Conservation (phyloP, 1,284 basidiomycete genomes). For the Melampsora larici-populina region DNA sequence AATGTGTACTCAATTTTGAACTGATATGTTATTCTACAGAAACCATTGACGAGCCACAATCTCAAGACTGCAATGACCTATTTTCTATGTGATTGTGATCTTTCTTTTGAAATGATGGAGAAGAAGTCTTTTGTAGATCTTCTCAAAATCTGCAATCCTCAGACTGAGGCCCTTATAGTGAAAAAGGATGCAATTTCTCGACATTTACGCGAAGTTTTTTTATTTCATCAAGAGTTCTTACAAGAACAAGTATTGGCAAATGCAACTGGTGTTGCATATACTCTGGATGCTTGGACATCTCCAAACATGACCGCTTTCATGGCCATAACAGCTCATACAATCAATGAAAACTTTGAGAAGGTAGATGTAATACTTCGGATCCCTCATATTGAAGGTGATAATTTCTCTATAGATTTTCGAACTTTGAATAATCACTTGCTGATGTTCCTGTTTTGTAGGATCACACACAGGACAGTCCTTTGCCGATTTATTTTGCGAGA, state of each 20-base stretch:
- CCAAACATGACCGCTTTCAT: constrained; percentile 12
- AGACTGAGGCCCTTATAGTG: too few species aligned
- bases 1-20: too few species aligned
- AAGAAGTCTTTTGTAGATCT: neutral
- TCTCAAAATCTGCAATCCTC: neutral
- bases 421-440: neutral
- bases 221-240: neutral
- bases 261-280: neutral
- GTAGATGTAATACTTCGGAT: neutral
- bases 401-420: neutral
- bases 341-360: constrained; percentile 18
- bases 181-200: neutral
- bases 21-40: too few species aligned
- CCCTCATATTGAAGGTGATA: constrained; percentile 1
- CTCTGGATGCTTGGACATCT: constrained; percentile 10
- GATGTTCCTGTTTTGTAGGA: neutral
- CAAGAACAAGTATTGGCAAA: neutral
- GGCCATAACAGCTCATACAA: constrained; percentile 13
- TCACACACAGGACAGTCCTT: neutral
- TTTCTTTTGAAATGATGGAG: neutral
- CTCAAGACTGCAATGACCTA: neutral
- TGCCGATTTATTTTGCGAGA: neutral
- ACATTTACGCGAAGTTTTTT: neutral
- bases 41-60: too few species aligned
- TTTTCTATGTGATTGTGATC: neutral